A percentile compares a stretch with the other conserved stretches of the same genome.
These are phyloP conservation scores for Physcomitrellopsis africana DNA, from an alignment of 225 moss, liverwort and hornwort genomes.

Conservation along the genomic window DNA sequence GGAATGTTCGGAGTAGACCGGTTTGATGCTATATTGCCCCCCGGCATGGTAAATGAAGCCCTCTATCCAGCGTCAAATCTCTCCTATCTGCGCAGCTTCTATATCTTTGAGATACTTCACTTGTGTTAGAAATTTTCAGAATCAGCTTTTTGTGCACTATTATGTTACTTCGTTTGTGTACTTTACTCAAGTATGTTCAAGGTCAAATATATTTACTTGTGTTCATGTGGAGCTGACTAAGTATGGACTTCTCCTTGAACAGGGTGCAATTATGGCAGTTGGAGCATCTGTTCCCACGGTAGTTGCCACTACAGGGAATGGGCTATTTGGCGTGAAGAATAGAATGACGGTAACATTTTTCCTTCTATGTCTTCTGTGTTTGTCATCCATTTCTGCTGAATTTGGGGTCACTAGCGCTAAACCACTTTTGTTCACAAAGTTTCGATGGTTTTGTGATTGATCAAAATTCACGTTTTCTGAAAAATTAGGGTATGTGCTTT, in stretches of 20 bases:
- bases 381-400: background rate
- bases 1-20: slow-evolving; percentile 99
- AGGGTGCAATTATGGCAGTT: slow-evolving; percentile 99
- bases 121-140: background rate
- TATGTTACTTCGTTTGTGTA: too few relatives aligned
- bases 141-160: background rate
- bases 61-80: too few relatives aligned
- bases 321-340: slow-evolving; percentile 89
- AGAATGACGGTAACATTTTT: slow-evolving; percentile 80
- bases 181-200: background rate
- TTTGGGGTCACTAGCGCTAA: background rate
- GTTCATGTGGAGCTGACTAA: slow-evolving; percentile 15
- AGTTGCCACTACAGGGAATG: slow-evolving; percentile 81
- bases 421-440: background rate
- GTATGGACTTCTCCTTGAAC: slow-evolving; percentile 14
- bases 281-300: slow-evolving; percentile 91
- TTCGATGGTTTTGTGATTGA: background rate
- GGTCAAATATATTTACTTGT: too few relatives aligned
- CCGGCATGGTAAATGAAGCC: slow-evolving; percentile 67
- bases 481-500: too few relatives aligned
- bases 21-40: slow-evolving; percentile 91
- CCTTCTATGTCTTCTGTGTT: background rate
- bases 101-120: background rate
- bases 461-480: too few relatives aligned
- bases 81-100: too few relatives aligned